A percentile compares a stretch with the other conserved stretches of the same genome.
phyloP scores from a whole-genome alignment of 805 yeast species.

The Ogataea naganishii region DNA sequence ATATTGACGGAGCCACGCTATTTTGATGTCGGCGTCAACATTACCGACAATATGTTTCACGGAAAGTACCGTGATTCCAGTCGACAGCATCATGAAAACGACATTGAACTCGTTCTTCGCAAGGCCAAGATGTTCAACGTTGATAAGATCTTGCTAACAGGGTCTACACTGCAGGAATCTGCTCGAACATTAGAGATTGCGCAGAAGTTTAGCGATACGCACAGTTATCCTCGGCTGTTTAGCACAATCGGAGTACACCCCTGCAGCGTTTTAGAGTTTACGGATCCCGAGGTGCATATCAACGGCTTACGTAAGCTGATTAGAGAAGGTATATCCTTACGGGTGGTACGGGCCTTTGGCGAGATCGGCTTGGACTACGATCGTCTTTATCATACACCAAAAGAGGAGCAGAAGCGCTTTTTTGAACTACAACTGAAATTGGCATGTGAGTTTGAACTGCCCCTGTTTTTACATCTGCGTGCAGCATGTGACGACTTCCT shows the following conservation, averaged over 20 bases:
- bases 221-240: conserved; percentile 26
- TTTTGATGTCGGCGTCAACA: conserved; percentile 45
- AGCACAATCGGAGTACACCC: conserved; percentile 96
- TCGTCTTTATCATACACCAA: conserved; percentile 67
- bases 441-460: conserved; percentile 50
- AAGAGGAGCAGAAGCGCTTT: conserved; percentile 54
- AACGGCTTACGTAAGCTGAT: conserved; percentile 41
- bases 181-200: conserved; percentile 52
- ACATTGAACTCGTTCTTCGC: conserved; percentile 51
- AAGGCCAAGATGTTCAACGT: conserved; percentile 66
- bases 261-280: conserved; percentile 62
- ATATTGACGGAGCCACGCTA: conserved; percentile 28
- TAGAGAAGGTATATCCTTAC: conserved; percentile 34
- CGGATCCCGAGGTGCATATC: conserved; percentile 32
- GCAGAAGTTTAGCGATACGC: conserved; percentile 6
- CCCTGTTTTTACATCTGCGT: conserved; percentile 87
- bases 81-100: conserved; percentile 62
- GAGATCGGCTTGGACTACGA: conserved; percentile 96
- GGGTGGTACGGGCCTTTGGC: conserved; percentile 75
- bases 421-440: conserved; percentile 70
- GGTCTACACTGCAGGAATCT: conserved; percentile 68
- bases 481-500: conserved; percentile 77
- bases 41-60: conserved; percentile 82
- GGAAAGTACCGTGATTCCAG: conserved; percentile 66
- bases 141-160: conserved; percentile 67